Conservation (phyloP, 2,329 filamentous ascomycete genomes). For the Coccinonectria pachysandricola region DNA sequence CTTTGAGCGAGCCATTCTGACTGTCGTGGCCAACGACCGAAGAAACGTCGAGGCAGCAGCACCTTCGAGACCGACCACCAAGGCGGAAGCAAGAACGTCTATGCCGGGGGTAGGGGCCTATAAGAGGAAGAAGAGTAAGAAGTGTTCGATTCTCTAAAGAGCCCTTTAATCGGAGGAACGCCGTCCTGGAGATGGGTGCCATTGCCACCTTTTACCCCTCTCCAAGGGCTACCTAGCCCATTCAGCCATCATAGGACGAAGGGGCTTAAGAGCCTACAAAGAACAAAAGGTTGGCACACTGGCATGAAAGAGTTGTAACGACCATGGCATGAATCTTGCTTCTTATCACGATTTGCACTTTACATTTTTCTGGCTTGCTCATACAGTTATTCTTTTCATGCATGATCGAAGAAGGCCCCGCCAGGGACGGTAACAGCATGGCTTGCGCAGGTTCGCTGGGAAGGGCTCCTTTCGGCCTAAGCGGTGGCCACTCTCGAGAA, state of each 20-base stretch:
- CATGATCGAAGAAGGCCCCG: conserved; percentile 11
- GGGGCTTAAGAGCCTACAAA: conserved; percentile 7
- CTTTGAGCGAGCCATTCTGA: conserved; percentile 84
- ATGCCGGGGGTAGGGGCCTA: conserved; percentile 35
- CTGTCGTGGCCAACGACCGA: conserved; percentile 71
- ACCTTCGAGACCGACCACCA: conserved; percentile 26
- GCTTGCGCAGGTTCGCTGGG: conserved; percentile 12
- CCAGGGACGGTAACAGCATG: conserved; percentile 10
- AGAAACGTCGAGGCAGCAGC: conserved; percentile 47
- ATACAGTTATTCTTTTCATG: conserved; percentile 13
- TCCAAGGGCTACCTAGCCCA: conserved; percentile 6
- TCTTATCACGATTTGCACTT: conserved; percentile 24
- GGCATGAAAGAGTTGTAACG: conserved; percentile 31
- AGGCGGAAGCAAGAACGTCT: conserved; percentile 27
- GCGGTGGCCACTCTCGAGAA: conserved; percentile 10
- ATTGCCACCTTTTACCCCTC: conserved; percentile 8
- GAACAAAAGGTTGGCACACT: conserved; percentile 9
- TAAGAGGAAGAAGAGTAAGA: conserved; percentile 80
- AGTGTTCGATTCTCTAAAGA: conserved; percentile 65
- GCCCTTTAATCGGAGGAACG: conserved; percentile 6
- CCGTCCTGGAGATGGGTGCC: conserved; percentile 10
- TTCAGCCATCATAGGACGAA: conserved; percentile 10
- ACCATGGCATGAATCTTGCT: conserved; percentile 29
- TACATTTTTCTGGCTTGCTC: conserved; percentile 17
- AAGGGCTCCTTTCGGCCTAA: conserved; percentile 11